Base-by-base conservation (phyloP, 805 yeast genomes). In the Yamadazyma laniorum region DNA sequence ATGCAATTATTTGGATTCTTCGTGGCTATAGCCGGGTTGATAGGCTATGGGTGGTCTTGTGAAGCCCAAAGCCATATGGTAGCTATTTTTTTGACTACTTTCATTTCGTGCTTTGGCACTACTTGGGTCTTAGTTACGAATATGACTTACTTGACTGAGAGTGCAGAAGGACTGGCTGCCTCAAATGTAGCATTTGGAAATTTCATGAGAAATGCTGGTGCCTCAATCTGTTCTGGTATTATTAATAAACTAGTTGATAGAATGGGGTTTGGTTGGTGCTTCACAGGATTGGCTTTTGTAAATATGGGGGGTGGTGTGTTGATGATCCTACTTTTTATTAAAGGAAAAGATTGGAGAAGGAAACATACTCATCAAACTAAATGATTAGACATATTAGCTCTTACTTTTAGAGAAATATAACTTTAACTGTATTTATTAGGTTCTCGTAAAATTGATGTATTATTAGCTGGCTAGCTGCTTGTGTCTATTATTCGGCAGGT, bases 201-300 rank as follows among this genome's bases (percentile, higher is more conserved):
- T 42, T 58, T 74, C 36, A 66, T 74, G 50, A 63, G 82, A 49
- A 77, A 76, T 44, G 48, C 66, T 3, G 77, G 77, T 1, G 82
- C 82, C 1, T 78, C 79, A 2, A 59, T 75, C 0, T 70, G 79
- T 21, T 70, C 81, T 0, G 73, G 66, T 1, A 56, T 74, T 4
- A 62, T 75, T 12, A 60, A 68, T 12, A 60, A 63, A 25, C 31
- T 63, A 13, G 46, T 55, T 2, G 18, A 39, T n/a, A 37, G 29
- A 29, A 58, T 62, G 72, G 79, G 79, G 0, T 59, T 59, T 39
- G 79, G 79, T 0, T 74, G 79, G 79, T 72, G 77, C 42, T 76
- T 74, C 42, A 72, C 78, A 0, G 79, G 77, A 0, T 50, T 74
- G n/a, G 77, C 72, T 30, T 31, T 58, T n/a, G 25, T 57, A 6